These are phyloP conservation scores for Trametes cubensis DNA, from an alignment of 768 basidiomycete genomes.

Conservation along the genomic window DNA sequence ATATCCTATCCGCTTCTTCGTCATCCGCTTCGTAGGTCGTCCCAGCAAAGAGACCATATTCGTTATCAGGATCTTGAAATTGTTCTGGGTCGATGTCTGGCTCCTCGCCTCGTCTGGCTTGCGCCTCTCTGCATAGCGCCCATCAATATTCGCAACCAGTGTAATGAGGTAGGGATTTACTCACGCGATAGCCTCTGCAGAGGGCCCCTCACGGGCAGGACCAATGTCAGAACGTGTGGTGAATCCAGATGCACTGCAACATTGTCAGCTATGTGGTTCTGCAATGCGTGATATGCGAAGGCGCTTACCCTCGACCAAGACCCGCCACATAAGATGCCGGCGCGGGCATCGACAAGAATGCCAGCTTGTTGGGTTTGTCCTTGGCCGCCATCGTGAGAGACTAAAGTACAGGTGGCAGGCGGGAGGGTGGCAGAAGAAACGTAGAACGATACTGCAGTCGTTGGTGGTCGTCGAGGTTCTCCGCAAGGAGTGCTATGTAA, in stretches of 20 bases:
- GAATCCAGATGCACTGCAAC: slow-evolving; percentile 86
- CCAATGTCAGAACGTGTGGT: slow-evolving; percentile 99
- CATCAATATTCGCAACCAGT: slow-evolving; percentile 6
- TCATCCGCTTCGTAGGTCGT: slow-evolving; percentile 97
- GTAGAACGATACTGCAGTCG: neutral
- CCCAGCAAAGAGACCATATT: slow-evolving; percentile 93
- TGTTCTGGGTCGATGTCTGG: slow-evolving; percentile 86
- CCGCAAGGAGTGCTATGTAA: slow-evolving; percentile 2
- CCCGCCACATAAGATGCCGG: slow-evolving; percentile 98
- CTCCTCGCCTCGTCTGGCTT: slow-evolving; percentile 85
- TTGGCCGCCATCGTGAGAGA: slow-evolving; percentile 43
- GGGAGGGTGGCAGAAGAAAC: neutral
- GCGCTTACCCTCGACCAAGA: slow-evolving; percentile 88
- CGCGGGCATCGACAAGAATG: slow-evolving; percentile 89
- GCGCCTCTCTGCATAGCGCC: slow-evolving; percentile 68
- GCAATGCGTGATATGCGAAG: slow-evolving; percentile 13
- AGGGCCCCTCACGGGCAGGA: slow-evolving; percentile 93
- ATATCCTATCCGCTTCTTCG: slow-evolving; percentile 95
- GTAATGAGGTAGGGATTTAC: slow-evolving; percentile 34
- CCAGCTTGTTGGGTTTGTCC: slow-evolving; percentile 75
- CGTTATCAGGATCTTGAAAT: slow-evolving; percentile 97
- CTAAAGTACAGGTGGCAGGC: neutral
- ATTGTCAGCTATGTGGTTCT: slow-evolving; percentile 16
- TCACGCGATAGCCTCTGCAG: slow-evolving; percentile 83
- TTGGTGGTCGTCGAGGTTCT: slow-evolving; percentile 6